A percentile compares a stretch with the other conserved stretches of the same genome.
Evolutionary conservation across 2,329 filamentous ascomycete species (phyloP).

Genomic region (Apiospora malaysiana): DNA sequence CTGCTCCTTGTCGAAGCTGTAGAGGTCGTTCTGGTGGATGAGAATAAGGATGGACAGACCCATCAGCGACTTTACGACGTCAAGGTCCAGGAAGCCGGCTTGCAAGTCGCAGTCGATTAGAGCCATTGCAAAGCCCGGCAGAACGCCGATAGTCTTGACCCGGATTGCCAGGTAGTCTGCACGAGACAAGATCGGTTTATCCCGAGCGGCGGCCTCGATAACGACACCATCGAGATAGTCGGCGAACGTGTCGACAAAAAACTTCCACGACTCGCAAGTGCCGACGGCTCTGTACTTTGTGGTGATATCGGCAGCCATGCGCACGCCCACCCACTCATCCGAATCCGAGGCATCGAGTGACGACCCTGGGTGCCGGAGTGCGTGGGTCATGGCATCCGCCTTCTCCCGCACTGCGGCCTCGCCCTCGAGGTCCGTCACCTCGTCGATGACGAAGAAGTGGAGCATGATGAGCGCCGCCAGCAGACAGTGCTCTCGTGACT

Average conservation of each 20-base stretch:
- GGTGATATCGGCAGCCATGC: background rate
- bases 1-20: conserved; percentile 11
- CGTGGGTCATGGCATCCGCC: background rate
- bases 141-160: background rate
- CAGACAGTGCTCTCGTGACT: background rate
- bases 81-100: background rate
- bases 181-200: background rate
- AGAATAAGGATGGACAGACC: background rate
- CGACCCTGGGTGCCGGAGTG: background rate
- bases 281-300: background rate
- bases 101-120: background rate
- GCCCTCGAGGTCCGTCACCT: background rate
- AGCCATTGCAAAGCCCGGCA: background rate
- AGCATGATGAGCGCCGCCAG: background rate
- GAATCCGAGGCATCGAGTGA: background rate
- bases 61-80: background rate
- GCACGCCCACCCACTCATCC: background rate
- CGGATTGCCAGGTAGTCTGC: background rate
- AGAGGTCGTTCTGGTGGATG: conserved; percentile 4
- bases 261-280: background rate
- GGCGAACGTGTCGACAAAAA: background rate
- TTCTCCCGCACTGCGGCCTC: background rate
- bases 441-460: background rate
- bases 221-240: background rate
- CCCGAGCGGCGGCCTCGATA: background rate